phyloP scores from a whole-genome alignment of 768 basidiomycete genomes.

The Trametes cingulata region DNA sequence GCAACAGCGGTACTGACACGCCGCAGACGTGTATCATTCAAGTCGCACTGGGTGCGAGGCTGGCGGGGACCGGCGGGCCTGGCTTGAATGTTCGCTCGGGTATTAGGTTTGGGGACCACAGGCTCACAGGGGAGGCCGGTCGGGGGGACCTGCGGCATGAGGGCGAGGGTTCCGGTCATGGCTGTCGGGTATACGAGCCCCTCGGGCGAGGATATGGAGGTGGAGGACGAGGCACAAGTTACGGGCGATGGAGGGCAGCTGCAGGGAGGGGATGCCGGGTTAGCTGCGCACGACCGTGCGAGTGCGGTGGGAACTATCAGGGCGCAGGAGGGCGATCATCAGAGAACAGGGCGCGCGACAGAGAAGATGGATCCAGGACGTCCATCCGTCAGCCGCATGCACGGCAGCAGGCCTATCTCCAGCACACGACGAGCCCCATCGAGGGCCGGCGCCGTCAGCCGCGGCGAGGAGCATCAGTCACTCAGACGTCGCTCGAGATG shows the following conservation, averaged over 20 bases:
- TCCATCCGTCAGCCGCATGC: slow-evolving; percentile 9
- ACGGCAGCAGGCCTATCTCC: background rate
- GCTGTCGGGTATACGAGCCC: background rate
- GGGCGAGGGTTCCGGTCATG: slow-evolving; percentile 8
- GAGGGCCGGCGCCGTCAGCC: background rate
- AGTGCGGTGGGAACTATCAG: slow-evolving; percentile 15
- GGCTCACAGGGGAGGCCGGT: slow-evolving; percentile 2
- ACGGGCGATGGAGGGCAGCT: background rate
- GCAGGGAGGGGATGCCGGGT: background rate
- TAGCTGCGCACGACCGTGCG: slow-evolving; percentile 8
- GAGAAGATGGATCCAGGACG: slow-evolving; percentile 17
- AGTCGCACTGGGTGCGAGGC: slow-evolving; percentile 11
- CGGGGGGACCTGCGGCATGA: slow-evolving; percentile 7
- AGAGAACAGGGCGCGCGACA: slow-evolving; percentile 10
- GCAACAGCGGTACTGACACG: slow-evolving; percentile 17
- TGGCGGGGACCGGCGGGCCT: slow-evolving; percentile 6
- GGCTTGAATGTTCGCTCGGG: slow-evolving; percentile 2
- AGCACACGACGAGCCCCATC: background rate
- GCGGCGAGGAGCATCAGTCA: background rate
- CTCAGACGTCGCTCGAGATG: slow-evolving; percentile 16
- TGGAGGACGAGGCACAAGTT: slow-evolving; percentile 4
- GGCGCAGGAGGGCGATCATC: slow-evolving; percentile 12
- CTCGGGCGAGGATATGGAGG: background rate
- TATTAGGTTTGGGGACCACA: background rate
- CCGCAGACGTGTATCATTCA: slow-evolving; percentile 16